Evolutionary conservation across 768 basidiomycete species (phyloP).

Genomic region (Tulasnella sp.): DNA sequence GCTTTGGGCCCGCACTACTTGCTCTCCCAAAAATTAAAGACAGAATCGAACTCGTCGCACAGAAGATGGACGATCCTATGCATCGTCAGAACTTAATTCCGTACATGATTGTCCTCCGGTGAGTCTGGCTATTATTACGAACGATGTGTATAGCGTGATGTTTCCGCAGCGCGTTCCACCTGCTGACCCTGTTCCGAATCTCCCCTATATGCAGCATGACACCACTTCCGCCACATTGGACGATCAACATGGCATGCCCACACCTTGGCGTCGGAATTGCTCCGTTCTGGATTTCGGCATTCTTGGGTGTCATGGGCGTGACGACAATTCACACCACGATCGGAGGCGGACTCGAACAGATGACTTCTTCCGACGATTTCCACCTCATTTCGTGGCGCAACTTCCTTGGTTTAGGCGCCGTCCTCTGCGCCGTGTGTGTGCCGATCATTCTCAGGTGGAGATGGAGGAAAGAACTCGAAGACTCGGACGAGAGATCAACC

Average conservation of each 20-base stretch:
- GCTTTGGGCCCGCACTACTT: slow-evolving; percentile 81
- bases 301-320: slow-evolving; percentile 85
- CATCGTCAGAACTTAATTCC: slow-evolving; percentile 84
- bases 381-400: slow-evolving; percentile 90
- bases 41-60: slow-evolving; percentile 74
- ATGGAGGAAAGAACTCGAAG: slow-evolving; percentile 61
- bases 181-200: not conserved
- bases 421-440: slow-evolving; percentile 84
- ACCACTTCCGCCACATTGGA: slow-evolving; percentile 88
- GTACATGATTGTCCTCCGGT: slow-evolving; percentile 78
- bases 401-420: slow-evolving; percentile 75
- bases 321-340: slow-evolving; percentile 94
- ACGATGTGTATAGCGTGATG: not conserved
- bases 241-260: slow-evolving; percentile 86
- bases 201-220: slow-evolving; percentile 57
- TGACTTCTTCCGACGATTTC: slow-evolving; percentile 92
- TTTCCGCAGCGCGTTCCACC: not conserved
- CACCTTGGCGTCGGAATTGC: slow-evolving; percentile 83
- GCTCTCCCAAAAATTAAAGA: slow-evolving; percentile 81
- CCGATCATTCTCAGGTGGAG: slow-evolving; percentile 84
- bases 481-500: slow-evolving; percentile 5
- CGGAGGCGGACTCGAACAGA: slow-evolving; percentile 81
- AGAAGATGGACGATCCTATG: slow-evolving; percentile 56
- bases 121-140: not conserved
- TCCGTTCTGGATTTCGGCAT: slow-evolving; percentile 87